Evolutionary conservation across 768 basidiomycete genomes (phyloP).

Genomic region (Mycena filopes): DNA sequence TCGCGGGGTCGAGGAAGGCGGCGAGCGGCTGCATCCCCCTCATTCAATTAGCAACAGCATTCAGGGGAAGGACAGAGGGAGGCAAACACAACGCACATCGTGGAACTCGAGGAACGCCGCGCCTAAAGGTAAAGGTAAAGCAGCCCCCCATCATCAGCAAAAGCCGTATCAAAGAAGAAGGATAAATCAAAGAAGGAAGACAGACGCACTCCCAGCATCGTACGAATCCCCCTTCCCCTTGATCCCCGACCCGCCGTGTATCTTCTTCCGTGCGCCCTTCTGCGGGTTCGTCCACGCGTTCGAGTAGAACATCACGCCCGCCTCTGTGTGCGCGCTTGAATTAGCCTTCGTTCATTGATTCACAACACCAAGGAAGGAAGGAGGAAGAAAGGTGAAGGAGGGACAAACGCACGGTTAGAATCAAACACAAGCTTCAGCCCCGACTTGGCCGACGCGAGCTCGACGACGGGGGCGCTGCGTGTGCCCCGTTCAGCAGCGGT

Average conservation of each 20-base stretch:
- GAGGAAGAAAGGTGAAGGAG: background rate
- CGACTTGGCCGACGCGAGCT: conserved; percentile 66
- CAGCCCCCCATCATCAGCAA: background rate
- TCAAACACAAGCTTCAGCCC: conserved; percentile 70
- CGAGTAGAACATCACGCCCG: conserved; percentile 80
- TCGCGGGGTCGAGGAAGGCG: conserved; percentile 69
- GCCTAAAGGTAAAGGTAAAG: conserved; percentile 44
- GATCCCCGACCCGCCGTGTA: conserved; percentile 76
- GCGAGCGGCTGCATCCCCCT: conserved; percentile 73
- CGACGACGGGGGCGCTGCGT: conserved; percentile 56
- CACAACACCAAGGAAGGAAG: too few relatives aligned
- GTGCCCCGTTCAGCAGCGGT: conserved; percentile 38
- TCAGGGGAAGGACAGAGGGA: conserved; percentile 13
- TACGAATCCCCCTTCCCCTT: conserved; percentile 68
- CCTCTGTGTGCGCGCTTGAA: conserved; percentile 59
- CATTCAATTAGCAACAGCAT: too few relatives aligned
- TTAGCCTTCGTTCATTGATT: conserved; percentile 1
- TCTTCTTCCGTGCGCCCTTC: too few relatives aligned
- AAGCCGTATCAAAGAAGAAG: conserved; percentile 21
- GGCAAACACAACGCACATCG: conserved; percentile 55
- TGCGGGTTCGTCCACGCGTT: conserved; percentile 61
- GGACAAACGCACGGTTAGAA: conserved; percentile 69
- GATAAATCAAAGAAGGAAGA: too few relatives aligned
- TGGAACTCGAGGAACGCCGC: conserved; percentile 79
- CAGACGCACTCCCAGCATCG: conserved; percentile 60